Conservation (phyloP, 805 yeast species). For the Torulaspora microellipsoides region DNA sequence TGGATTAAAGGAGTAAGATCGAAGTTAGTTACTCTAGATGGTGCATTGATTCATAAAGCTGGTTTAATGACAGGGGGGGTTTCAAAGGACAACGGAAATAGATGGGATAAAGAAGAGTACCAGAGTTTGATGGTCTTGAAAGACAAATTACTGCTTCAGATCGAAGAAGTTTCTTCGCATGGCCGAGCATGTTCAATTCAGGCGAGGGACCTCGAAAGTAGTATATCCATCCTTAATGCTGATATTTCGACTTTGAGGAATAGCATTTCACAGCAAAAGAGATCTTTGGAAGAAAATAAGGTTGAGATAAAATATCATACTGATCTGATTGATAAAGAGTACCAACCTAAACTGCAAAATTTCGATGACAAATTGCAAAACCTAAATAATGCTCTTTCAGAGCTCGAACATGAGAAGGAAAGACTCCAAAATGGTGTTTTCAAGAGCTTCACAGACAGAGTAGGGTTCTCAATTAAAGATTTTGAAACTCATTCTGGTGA, state of each 20-base stretch:
- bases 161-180: slow-evolving; percentile 39
- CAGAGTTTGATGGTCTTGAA: slow-evolving; percentile 47
- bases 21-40: slow-evolving; percentile 77
- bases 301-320: slow-evolving; percentile 51
- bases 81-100: slow-evolving; percentile 41
- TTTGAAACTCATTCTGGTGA: slow-evolving; percentile 69
- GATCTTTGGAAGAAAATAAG: slow-evolving; percentile 43
- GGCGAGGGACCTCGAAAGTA: slow-evolving; percentile 55
- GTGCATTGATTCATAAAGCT: slow-evolving; percentile 76
- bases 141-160: slow-evolving; percentile 44
- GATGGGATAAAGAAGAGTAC: slow-evolving; percentile 73
- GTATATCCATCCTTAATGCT: slow-evolving; percentile 46
- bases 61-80: slow-evolving; percentile 93
- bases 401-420: slow-evolving; percentile 30
- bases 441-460: slow-evolving; percentile 47
- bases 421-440: slow-evolving; percentile 45
- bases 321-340: slow-evolving; percentile 29
- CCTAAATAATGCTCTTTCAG: slow-evolving; percentile 24
- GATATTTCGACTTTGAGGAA: slow-evolving; percentile 43
- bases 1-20: slow-evolving; percentile 58
- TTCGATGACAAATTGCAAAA: slow-evolving; percentile 24
- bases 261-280: slow-evolving; percentile 40
- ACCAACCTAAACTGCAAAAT: slow-evolving; percentile 23
- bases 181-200: slow-evolving; percentile 50
- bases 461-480: slow-evolving; percentile 57